These are phyloP conservation scores for Hansenula anomala DNA, from an alignment of 1,139 yeast species.

Conservation along the genomic window DNA sequence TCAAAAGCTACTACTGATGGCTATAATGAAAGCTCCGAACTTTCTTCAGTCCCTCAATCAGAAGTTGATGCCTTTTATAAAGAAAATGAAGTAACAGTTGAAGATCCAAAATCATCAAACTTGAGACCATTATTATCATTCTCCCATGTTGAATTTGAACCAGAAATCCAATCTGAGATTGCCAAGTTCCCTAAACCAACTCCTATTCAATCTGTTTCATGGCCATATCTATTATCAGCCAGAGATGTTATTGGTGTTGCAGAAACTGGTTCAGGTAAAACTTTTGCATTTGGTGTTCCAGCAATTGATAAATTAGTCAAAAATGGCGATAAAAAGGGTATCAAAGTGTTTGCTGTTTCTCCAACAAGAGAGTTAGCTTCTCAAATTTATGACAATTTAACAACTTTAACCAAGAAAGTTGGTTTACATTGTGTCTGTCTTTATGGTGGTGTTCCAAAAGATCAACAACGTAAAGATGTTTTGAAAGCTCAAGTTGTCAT, in stretches of 20 bases:
- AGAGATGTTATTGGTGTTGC: constrained; percentile 96
- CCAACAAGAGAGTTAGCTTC: constrained; percentile 98
- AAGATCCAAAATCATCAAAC: constrained; percentile 51
- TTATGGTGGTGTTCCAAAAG: constrained; percentile 97
- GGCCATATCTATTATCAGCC: constrained; percentile 85
- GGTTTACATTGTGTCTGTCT: constrained; percentile 75
- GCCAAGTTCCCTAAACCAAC: constrained; percentile 83
- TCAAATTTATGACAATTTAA: constrained; percentile 85
- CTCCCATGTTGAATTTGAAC: constrained; percentile 52
- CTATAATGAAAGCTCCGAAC: constrained; percentile 23
- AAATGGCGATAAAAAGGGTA: constrained; percentile 33
- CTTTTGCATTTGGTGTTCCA: constrained; percentile 97
- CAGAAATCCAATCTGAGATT: constrained; percentile 52
- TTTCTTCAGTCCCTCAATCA: constrained; percentile 38
- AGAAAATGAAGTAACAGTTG: constrained; percentile 75
- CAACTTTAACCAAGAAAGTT: constrained; percentile 56
- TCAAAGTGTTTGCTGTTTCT: constrained; percentile 79
- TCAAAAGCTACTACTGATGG: constrained; percentile 2
- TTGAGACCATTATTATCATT: constrained; percentile 73
- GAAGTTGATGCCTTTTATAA: constrained; percentile 59
- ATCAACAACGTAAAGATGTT: constrained; percentile 74
- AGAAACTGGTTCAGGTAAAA: constrained; percentile 97
- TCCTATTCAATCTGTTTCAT: constrained; percentile 93
- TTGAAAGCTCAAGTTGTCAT: constrained; percentile 70
- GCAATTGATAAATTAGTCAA: constrained; percentile 67